Base-by-base conservation (phyloP, 352 stramenopile genomes). In the Phytophthora syringae region DNA sequence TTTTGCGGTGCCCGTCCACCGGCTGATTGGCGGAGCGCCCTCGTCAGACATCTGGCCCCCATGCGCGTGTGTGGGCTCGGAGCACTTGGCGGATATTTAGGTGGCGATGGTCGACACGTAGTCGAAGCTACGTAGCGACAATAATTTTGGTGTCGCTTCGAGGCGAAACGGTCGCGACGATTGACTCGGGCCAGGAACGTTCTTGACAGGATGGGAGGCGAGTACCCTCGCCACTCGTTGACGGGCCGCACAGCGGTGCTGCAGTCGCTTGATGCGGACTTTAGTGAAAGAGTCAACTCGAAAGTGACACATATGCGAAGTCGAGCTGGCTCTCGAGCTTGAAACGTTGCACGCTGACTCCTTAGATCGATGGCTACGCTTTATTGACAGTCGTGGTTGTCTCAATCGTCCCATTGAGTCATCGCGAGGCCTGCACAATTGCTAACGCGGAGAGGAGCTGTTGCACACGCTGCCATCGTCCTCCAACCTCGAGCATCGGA, bases 291-390 rank as follows among this genome's bases (percentile, higher is more conserved):
- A 36, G 21, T 48, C 25, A 34, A 5, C 28, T 70, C 61, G 36
- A 70, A 64, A 70, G 61, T 27, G 61, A 69, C 61, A 64, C 58
- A 22, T 64, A 69, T 69, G 53, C 60, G 60, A 69, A 53, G 61
- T 44, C 39, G 24, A 40, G 30, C 48, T 70, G 62, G 60, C 62
- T 70, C 55, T 50, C 16, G 54, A 65, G 42, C 62, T 70, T 70
- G 62, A 70, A 66, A 42, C 62, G 62, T 66, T 64, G 62, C 62
- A 55, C 55, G 18, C 49, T 43, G 48, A 55, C 28, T 54, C 43
- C 18, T 28, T 15, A 36, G 55, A 55, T 37, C 54, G 50, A 67
- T 71, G 63, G 55, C 63, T 70, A 32, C 61, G 43, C 43, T 62
- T 62, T 62, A n/a, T n/a, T n/a, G n/a, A n/a, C n/a, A n/a, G n/a